Percentiles rank a stretch among this genome's conserved stretches.
These are phyloP conservation scores for Tulasnella sp. DNA, from an alignment of 768 basidiomycete species.

Conservation along the genomic window DNA sequence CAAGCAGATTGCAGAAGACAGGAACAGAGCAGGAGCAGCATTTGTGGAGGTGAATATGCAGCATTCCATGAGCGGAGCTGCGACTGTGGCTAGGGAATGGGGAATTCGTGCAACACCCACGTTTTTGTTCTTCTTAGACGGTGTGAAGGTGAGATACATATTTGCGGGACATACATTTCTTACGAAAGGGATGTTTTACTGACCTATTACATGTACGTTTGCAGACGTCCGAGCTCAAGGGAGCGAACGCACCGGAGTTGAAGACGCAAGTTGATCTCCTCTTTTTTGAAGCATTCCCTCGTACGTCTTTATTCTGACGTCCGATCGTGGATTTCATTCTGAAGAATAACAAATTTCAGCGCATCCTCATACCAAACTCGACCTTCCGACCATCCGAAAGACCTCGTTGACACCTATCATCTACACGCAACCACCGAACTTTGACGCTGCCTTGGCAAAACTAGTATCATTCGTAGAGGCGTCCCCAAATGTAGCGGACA, in stretches of 20 bases:
- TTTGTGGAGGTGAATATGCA: conserved; percentile 82
- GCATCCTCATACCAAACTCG: conserved; percentile 60
- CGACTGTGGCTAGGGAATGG: conserved; percentile 55
- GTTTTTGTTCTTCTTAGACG: conserved; percentile 79
- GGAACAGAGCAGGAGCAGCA: conserved; percentile 46
- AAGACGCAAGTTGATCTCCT: conserved; percentile 66
- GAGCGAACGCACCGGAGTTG: conserved; percentile 61
- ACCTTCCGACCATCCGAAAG: conserved; percentile 52
- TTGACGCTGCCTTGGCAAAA: conserved; percentile 58
- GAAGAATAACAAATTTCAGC: conserved; percentile 38
- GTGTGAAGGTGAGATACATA: conserved; percentile 47
- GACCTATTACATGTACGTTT: neutral
- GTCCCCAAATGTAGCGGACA: conserved; percentile 28
- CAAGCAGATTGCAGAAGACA: conserved; percentile 63
- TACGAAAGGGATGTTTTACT: neutral
- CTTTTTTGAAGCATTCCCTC: conserved; percentile 69
- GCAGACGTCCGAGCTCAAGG: conserved; percentile 63
- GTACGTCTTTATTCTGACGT: conserved; percentile 38
- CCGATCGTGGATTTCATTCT: neutral
- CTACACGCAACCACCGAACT: conserved; percentile 59
- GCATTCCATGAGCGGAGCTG: conserved; percentile 51
- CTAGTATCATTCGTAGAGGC: conserved; percentile 54
- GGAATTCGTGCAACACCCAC: conserved; percentile 76
- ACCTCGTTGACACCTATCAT: conserved; percentile 68
- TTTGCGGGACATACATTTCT: neutral